Conservation (phyloP, 2,329 filamentous ascomycete species). For the Clonostachys sp. region DNA sequence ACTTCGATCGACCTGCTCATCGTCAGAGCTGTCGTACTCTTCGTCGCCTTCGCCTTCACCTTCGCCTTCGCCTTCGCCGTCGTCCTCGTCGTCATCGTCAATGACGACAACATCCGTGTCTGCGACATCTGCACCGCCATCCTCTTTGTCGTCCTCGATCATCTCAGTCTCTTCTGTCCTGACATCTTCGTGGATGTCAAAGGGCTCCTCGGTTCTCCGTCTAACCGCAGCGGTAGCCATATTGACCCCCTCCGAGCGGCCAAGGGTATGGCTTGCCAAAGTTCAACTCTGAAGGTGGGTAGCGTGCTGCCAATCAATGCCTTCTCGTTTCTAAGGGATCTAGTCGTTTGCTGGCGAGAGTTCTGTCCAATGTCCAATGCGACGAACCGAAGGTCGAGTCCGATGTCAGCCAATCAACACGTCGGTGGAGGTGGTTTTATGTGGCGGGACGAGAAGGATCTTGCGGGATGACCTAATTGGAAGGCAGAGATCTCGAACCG, state of each 20-base stretch:
- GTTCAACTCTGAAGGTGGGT: too few species aligned
- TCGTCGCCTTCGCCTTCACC: slow-evolving; percentile 28
- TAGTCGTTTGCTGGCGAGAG: too few species aligned
- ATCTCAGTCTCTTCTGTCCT: slow-evolving; percentile 45
- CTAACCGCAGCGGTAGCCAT: slow-evolving; percentile 11
- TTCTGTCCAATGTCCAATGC: too few species aligned
- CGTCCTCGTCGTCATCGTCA: slow-evolving; percentile 48
- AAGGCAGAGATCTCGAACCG: too few species aligned
- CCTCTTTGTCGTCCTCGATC: slow-evolving; percentile 34
- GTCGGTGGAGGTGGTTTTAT: too few species aligned
- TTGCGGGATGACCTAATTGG: too few species aligned
- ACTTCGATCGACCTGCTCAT: slow-evolving; percentile 59
- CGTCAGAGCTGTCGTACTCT: slow-evolving; percentile 44
- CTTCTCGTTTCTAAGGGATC: too few species aligned
- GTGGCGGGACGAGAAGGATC: too few species aligned
- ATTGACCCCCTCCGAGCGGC: slow-evolving; percentile 4
- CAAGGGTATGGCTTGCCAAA: too few species aligned
- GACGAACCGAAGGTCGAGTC: too few species aligned
- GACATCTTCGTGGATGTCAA: slow-evolving; percentile 45
- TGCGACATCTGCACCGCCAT: slow-evolving; percentile 18
- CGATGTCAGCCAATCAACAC: too few species aligned
- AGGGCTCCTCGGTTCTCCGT: slow-evolving; percentile 26
- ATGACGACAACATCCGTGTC: slow-evolving; percentile 36
- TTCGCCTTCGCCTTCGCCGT: slow-evolving; percentile 25
- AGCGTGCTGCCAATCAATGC: too few species aligned